Evolutionary conservation across 106 monocot genomes (phyloP).

Genomic region (Phalaenopsis equestris): DNA sequence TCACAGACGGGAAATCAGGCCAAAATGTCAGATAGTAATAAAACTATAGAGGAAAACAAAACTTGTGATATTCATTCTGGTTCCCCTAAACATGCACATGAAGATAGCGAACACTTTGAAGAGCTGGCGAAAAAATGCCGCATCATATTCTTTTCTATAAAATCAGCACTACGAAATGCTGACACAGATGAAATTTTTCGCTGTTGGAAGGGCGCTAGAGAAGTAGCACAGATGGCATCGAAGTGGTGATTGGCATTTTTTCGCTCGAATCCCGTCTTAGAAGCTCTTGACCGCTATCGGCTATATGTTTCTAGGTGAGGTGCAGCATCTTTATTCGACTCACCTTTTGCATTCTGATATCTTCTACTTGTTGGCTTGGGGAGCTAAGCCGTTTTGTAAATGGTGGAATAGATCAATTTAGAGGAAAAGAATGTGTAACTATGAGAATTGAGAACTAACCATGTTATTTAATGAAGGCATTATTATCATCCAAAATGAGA

Average conservation of each 20-base stretch:
- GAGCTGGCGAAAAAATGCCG: slow-evolving; percentile 26
- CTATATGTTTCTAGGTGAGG: no score
- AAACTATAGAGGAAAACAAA: background rate
- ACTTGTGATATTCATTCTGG: background rate
- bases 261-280: no score
- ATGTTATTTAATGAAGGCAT: no score
- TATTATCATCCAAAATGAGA: no score
- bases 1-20: slow-evolving; percentile 5
- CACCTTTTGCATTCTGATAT: no score
- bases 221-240: slow-evolving; percentile 19
- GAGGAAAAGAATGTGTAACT: no score
- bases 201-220: slow-evolving; percentile 35
- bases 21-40: background rate
- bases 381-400: no score
- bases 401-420: no score
- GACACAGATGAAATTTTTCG: slow-evolving; percentile 14
- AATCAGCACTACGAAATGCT: slow-evolving; percentile 12
- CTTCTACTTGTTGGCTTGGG: no score
- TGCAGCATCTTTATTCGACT: no score
- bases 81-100: background rate
- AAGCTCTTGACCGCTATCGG: no score
- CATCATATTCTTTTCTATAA: slow-evolving; percentile 22
- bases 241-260: background rate
- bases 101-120: background rate
- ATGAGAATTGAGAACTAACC: no score